Conservation (phyloP, 306 rosid genomes). For the Rosa multiflora region DNA sequence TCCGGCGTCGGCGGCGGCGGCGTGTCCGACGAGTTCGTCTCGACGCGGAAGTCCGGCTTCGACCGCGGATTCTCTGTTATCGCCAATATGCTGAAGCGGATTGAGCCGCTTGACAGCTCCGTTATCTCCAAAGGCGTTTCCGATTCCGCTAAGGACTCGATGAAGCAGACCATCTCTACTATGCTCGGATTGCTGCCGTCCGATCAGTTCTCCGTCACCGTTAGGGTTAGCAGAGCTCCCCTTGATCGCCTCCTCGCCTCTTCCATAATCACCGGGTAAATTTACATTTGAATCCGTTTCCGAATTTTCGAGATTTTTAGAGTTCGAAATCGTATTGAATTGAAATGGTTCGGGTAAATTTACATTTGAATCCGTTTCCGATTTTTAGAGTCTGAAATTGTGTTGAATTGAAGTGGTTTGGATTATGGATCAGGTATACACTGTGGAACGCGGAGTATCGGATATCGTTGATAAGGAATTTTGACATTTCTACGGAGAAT, state of each 20-base stretch:
- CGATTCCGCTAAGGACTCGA: conserved; percentile 73
- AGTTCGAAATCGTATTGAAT: too few species aligned
- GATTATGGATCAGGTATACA: conserved; percentile 59
- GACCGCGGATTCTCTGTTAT: conserved; percentile 85
- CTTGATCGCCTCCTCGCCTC: conserved; percentile 79
- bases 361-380: neutral
- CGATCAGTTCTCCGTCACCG: conserved; percentile 77
- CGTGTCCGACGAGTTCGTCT: conserved; percentile 77
- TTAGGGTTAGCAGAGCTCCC: conserved; percentile 55
- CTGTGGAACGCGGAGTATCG: conserved; percentile 97
- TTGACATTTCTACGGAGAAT: conserved; percentile 48
- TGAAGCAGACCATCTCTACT: conserved; percentile 95
- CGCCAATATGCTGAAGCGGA: conserved; percentile 77
- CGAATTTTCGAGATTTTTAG: too few species aligned
- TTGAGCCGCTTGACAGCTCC: conserved; percentile 80
- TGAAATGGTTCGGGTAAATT: too few species aligned
- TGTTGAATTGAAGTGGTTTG: neutral
- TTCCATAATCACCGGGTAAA: conserved; percentile 90
- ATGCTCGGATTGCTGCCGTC: conserved; percentile 94
- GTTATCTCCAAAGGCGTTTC: conserved; percentile 86
- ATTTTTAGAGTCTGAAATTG: neutral
- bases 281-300: too few species aligned
- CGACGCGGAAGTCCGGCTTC: conserved; percentile 62
- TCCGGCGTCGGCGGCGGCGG: conserved; percentile 79
- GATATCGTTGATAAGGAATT: conserved; percentile 75